Conservation (phyloP, 768 basidiomycete species). For the Tylopilus plumbeoviolaceoides region DNA sequence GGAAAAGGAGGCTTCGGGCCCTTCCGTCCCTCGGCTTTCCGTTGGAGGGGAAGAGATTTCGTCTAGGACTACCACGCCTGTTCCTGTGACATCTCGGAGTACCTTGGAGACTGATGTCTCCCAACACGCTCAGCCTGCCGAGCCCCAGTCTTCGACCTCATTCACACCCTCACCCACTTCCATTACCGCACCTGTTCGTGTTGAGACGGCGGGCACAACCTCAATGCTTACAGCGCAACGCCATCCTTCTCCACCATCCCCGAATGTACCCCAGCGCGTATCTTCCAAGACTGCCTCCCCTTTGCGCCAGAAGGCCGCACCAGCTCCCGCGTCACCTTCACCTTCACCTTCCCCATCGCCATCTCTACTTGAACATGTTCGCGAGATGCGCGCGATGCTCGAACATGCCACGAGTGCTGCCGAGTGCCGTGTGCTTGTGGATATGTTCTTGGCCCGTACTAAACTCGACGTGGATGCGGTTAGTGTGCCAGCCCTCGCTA, state of each 20-base stretch:
- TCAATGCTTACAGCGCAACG: not conserved
- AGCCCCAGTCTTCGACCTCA: conserved; percentile 1
- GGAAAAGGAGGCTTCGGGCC: conserved; percentile 6
- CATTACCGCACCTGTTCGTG: not conserved
- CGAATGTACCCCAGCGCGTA: conserved; percentile 5
- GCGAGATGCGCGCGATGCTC: conserved; percentile 66
- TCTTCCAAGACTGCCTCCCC: conserved; percentile 14
- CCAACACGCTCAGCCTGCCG: conserved; percentile 2
- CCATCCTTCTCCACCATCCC: conserved; percentile 1
- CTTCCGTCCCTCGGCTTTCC: conserved; percentile 6
- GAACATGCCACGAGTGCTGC: conserved; percentile 66
- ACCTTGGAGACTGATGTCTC: conserved; percentile 4
- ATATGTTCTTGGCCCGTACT: conserved; percentile 71
- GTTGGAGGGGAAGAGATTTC: conserved; percentile 4
- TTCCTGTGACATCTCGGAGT: conserved; percentile 5
- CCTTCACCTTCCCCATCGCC: conserved; percentile 19
- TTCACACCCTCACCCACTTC: conserved; percentile 5
- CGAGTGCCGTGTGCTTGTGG: conserved; percentile 82
- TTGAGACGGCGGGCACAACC: not conserved
- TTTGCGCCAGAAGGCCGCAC: conserved; percentile 4
- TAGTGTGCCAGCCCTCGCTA: conserved; percentile 26
- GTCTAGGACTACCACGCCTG: not conserved
- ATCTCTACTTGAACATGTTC: conserved; percentile 43
- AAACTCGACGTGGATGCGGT: conserved; percentile 38
- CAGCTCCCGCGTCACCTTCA: conserved; percentile 15